Percentiles rank a stretch among this genome's conserved stretches.
phyloP scores from a whole-genome alignment of 192 early-diverging fungal species.

The Anaeromyces robustus region DNA sequence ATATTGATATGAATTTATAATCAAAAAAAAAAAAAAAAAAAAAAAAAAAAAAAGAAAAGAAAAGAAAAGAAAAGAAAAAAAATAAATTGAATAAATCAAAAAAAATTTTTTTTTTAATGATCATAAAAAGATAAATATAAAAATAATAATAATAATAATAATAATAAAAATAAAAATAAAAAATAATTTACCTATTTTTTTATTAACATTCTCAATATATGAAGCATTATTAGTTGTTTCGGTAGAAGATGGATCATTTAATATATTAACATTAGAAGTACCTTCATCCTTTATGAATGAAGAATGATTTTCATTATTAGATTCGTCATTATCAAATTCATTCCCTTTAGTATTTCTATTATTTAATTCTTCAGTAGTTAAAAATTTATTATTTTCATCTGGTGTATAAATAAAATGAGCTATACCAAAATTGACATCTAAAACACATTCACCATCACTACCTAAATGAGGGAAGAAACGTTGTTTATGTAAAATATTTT shows the following conservation, averaged over 20 bases:
- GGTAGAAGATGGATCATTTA: not conserved
- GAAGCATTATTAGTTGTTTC: not conserved
- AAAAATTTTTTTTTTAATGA: too few species aligned
- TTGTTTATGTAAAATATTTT: not conserved
- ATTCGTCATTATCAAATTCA: not conserved
- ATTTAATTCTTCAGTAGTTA: not conserved
- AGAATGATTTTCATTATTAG: not conserved
- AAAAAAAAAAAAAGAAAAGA: too few species aligned
- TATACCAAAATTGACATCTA: not conserved
- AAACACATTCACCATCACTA: not conserved
- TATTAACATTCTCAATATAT: not conserved
- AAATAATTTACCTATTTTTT: not conserved
- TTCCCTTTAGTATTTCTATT: not conserved
- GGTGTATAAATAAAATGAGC: not conserved
- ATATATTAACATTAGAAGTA: too few species aligned
- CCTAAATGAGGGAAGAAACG: not conserved
- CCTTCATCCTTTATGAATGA: too few species aligned
- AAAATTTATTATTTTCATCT: not conserved
- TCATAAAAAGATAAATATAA: too few species aligned
- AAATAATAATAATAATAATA: too few species aligned
- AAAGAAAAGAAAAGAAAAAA: too few species aligned
- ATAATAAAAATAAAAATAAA: too few species aligned
- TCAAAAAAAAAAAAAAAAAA: too few species aligned
- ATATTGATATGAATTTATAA: too few species aligned
- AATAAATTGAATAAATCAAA: too few species aligned